Conservation (phyloP, 1,139 yeast genomes). For the Nakaseomyces kungkrabaensis region DNA sequence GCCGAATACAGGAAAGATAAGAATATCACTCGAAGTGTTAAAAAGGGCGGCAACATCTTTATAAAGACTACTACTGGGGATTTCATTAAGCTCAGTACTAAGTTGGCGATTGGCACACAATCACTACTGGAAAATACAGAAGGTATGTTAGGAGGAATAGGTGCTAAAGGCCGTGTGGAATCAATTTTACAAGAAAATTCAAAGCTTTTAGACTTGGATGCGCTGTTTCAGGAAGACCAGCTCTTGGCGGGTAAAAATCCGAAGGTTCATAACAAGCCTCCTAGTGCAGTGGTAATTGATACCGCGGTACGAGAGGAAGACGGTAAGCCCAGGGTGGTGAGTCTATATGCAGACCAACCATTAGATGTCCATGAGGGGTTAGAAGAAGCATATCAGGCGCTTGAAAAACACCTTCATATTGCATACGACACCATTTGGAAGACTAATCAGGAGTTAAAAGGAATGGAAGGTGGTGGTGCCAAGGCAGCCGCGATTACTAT, state of each 20-base stretch:
- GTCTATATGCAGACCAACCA: slow-evolving; percentile 84
- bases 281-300: slow-evolving; percentile 23
- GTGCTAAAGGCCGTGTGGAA: slow-evolving; percentile 14
- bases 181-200: slow-evolving; percentile 2
- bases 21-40: slow-evolving; percentile 56
- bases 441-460: slow-evolving; percentile 51
- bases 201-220: slow-evolving; percentile 14
- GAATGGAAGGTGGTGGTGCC: slow-evolving; percentile 42
- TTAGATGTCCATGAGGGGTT: slow-evolving; percentile 60
- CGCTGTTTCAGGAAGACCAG: slow-evolving; percentile 21
- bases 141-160: slow-evolving; percentile 30
- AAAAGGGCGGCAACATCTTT: slow-evolving; percentile 70
- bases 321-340: slow-evolving; percentile 43
- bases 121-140: slow-evolving; percentile 73
- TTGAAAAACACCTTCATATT: slow-evolving; percentile 57
- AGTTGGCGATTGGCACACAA: slow-evolving; percentile 83
- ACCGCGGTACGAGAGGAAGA: slow-evolving; percentile 29
- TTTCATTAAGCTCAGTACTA: slow-evolving; percentile 71
- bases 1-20: slow-evolving; percentile 69
- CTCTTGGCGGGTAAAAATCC: slow-evolving; percentile 27
- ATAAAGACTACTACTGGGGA: slow-evolving; percentile 76
- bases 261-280: slow-evolving; percentile 18
- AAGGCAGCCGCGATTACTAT: slow-evolving; percentile 53
- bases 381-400: slow-evolving; percentile 56
- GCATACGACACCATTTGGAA: slow-evolving; percentile 57